Percentiles rank a stretch among this genome's conserved stretches.
phyloP scores from a whole-genome alignment of 2,329 filamentous ascomycete genomes.

The Fusarium solani-melongenae region DNA sequence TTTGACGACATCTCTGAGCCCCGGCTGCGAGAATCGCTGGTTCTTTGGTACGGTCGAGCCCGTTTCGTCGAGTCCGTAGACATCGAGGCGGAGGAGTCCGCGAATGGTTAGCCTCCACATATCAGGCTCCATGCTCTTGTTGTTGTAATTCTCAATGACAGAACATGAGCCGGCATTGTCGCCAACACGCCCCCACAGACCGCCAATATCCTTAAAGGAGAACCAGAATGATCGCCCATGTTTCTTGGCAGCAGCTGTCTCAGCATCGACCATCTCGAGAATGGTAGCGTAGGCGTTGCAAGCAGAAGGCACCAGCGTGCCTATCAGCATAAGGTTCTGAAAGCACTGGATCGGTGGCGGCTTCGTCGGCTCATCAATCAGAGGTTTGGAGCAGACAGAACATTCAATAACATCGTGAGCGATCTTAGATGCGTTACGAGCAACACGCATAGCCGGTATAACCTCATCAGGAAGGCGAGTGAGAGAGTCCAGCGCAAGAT shows the following conservation, averaged over 20 bases:
- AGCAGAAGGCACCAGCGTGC: conserved; percentile 66
- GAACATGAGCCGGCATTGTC: conserved; percentile 42
- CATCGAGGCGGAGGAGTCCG: conserved; percentile 65
- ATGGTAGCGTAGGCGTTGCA: conserved; percentile 68
- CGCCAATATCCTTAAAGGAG: conserved; percentile 59
- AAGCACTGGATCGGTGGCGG: conserved; percentile 60
- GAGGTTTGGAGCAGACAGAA: conserved; percentile 57
- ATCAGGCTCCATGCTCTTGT: conserved; percentile 60
- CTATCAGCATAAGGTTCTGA: conserved; percentile 70
- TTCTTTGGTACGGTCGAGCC: conserved; percentile 23
- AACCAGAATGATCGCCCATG: conserved; percentile 58
- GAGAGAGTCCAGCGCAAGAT: conserved; percentile 62
- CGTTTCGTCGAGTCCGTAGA: conserved; percentile 62
- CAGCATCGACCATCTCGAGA: conserved; percentile 64
- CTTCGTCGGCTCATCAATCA: conserved; percentile 48
- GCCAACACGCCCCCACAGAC: conserved; percentile 56
- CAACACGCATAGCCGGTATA: conserved; percentile 58
- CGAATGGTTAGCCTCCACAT: conserved; percentile 66
- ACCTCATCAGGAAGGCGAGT: conserved; percentile 59
- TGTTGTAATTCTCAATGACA: conserved; percentile 49
- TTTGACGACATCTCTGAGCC: conserved; percentile 65
- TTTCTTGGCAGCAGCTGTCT: conserved; percentile 57
- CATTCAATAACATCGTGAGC: conserved; percentile 66
- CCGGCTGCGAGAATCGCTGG: conserved; percentile 52
- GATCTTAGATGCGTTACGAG: conserved; percentile 59